Evolutionary conservation across 768 basidiomycete species (phyloP).

Genomic region (Melanogaster broomeanus): DNA sequence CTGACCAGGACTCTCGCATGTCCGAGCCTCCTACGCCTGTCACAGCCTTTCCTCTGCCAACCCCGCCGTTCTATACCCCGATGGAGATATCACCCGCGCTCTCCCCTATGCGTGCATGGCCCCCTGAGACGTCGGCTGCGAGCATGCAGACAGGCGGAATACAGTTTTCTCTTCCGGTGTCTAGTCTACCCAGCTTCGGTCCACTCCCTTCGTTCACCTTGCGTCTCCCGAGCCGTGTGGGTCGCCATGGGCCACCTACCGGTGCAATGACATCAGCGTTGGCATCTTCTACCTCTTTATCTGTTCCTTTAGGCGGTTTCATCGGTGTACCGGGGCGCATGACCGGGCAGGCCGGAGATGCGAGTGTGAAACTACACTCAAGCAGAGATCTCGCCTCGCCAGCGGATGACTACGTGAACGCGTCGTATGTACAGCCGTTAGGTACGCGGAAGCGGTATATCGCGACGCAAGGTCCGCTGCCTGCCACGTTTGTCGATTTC

Average conservation of each 20-base stretch:
- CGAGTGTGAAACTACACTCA: slow-evolving; percentile 3
- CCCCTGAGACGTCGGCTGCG: slow-evolving; percentile 4
- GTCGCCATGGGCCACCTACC: slow-evolving; percentile 15
- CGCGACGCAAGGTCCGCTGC: slow-evolving; percentile 93
- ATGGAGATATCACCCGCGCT: slow-evolving; percentile 20
- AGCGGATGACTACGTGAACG: slow-evolving; percentile 92
- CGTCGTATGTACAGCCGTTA: slow-evolving; percentile 87
- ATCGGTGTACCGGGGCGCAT: not conserved
- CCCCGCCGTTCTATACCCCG: slow-evolving; percentile 29
- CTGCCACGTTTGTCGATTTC: slow-evolving; percentile 88
- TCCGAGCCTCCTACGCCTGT: slow-evolving; percentile 23
- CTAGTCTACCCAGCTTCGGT: slow-evolving; percentile 3
- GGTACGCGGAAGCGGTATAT: slow-evolving; percentile 85
- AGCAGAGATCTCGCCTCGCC: slow-evolving; percentile 36
- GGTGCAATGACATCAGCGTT: slow-evolving; percentile 10
- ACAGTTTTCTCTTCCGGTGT: slow-evolving; percentile 2
- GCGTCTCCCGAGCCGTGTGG: slow-evolving; percentile 17
- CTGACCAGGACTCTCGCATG: slow-evolving; percentile 20
- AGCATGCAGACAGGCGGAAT: slow-evolving; percentile 6
- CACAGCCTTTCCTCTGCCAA: slow-evolving; percentile 20
- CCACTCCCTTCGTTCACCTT: slow-evolving; percentile 14
- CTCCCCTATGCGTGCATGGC: slow-evolving; percentile 14
- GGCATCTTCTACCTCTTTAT: slow-evolving; percentile 1
- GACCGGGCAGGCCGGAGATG: not conserved
- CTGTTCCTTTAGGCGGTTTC: not conserved